Evolutionary conservation across 352 stramenopile genomes (phyloP).

Genomic region (Peronospora destructor): DNA sequence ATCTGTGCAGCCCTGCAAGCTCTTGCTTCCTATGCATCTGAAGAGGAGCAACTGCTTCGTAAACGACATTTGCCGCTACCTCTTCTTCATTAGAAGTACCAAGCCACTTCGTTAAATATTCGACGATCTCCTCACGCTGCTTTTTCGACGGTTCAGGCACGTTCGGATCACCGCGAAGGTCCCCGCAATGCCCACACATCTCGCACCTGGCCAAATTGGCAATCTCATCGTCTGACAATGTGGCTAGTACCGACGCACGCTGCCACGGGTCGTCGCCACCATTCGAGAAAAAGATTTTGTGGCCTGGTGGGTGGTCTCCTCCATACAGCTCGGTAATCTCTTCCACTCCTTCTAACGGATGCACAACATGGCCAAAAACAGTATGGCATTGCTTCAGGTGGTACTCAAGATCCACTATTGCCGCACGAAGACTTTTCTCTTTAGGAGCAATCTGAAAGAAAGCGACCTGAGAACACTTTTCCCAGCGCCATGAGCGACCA

Average conservation of each 20-base stretch:
- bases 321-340: conserved; percentile 70
- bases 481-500: conserved; percentile 80
- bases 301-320: conserved; percentile 53
- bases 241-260: conserved; percentile 58
- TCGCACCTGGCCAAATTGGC: conserved; percentile 79
- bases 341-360: conserved; percentile 48
- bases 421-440: conserved; percentile 53
- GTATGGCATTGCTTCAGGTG: conserved; percentile 69
- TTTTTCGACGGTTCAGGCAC: conserved; percentile 52
- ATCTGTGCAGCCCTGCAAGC: conserved; percentile 29
- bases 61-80: conserved; percentile 7
- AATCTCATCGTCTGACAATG: conserved; percentile 47
- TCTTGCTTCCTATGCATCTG: conserved; percentile 12
- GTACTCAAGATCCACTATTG: conserved; percentile 74
- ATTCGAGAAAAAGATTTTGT: conserved; percentile 84
- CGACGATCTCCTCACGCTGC: conserved; percentile 56
- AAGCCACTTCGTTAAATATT: conserved; percentile 66
- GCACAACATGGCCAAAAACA: conserved; percentile 64
- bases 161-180: conserved; percentile 45
- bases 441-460: conserved; percentile 78
- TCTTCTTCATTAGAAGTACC: conserved; percentile 8
- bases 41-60: conserved; percentile 10
- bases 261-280: conserved; percentile 83
- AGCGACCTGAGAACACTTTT: conserved; percentile 82
- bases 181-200: conserved; percentile 76